Evolutionary conservation across 306 rosid species (phyloP).

Genomic region (Betula pendula): DNA sequence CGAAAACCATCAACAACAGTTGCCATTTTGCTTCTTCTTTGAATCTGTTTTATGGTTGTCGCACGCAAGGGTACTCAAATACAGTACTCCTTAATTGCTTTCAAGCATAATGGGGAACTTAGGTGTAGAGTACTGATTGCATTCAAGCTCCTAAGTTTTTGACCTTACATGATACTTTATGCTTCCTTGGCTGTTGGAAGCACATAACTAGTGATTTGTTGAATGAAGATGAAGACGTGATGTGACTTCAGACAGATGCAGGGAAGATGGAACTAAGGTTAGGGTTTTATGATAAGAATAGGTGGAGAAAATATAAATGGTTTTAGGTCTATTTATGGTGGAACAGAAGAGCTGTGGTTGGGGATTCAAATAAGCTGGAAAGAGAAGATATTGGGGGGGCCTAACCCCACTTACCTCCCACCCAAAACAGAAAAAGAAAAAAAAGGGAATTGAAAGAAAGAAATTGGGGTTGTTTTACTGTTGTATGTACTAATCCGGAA

Average conservation of each 20-base stretch:
- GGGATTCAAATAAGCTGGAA: neutral
- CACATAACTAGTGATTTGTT: neutral
- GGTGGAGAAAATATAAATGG: neutral
- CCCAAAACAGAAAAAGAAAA: neutral
- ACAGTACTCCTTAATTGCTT: neutral
- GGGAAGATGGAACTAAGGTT: no score
- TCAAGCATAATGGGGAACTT: no score
- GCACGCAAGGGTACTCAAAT: neutral
- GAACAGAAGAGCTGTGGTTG: neutral
- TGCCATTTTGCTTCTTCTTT: neutral
- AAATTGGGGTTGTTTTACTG: neutral
- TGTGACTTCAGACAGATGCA: neutral
- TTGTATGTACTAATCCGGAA: neutral
- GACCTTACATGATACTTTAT: no score
- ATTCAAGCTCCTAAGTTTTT: neutral
- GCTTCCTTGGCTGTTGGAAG: neutral
- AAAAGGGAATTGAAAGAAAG: neutral
- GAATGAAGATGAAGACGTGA: neutral
- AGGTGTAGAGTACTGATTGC: no score
- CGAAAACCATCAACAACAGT: neutral
- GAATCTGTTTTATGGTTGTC: neutral
- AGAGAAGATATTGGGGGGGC: neutral
- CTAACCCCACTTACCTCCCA: neutral
- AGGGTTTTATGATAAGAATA: neutral
- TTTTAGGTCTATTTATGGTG: neutral